phyloP scores from a whole-genome alignment of 352 stramenopile genomes.

The Phytophthora pinifolia region DNA sequence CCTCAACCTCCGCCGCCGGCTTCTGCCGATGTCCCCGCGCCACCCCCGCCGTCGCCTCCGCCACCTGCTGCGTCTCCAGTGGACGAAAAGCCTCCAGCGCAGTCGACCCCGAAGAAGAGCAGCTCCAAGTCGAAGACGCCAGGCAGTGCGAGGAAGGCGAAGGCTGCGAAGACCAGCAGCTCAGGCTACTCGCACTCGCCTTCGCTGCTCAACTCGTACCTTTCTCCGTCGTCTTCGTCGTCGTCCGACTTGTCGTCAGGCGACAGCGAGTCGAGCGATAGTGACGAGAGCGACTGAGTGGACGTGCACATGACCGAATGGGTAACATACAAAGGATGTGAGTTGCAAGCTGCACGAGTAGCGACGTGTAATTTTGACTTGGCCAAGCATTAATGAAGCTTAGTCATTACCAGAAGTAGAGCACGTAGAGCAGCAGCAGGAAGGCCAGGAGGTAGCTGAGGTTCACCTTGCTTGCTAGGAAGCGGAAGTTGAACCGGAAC shows the following conservation, averaged over 20 bases:
- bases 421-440: conserved; percentile 61
- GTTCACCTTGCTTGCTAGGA: conserved; percentile 87
- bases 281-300: conserved; percentile 35
- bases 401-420: conserved; percentile 56
- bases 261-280: conserved; percentile 74
- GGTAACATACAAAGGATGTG: conserved; percentile 24
- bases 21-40: conserved; percentile 21
- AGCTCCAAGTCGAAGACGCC: conserved; percentile 21
- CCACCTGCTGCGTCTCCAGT: conserved; percentile 23
- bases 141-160: neutral
- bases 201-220: conserved; percentile 57
- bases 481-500: conserved; percentile 88
- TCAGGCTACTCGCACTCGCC: conserved; percentile 35
- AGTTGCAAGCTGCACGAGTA: conserved; percentile 20
- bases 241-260: conserved; percentile 83
- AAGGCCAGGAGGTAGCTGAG: conserved; percentile 62
- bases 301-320: conserved; percentile 3
- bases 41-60: conserved; percentile 32
- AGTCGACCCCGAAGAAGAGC: conserved; percentile 5
- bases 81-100: conserved; percentile 13
- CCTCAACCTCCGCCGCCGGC: no score
- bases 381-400: conserved; percentile 17
- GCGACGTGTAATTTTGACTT: conserved; percentile 25
- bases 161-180: conserved; percentile 7
- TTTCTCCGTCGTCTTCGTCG: conserved; percentile 69